phyloP scores from a whole-genome alignment of 2,329 filamentous ascomycete species.

The Beauveria scarabaeidicola region DNA sequence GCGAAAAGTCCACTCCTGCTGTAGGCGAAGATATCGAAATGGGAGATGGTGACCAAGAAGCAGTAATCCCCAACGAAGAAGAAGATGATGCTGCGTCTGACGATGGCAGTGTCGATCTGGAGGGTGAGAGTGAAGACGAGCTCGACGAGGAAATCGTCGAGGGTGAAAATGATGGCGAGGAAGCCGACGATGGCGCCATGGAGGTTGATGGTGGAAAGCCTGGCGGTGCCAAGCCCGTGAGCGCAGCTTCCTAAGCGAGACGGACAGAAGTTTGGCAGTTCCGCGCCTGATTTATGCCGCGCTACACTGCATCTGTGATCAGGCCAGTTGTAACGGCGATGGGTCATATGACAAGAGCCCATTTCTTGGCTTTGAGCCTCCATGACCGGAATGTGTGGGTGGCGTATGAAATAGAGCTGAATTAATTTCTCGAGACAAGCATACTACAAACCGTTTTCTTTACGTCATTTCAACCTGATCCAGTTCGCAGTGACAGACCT shows the following conservation, averaged over 20 bases:
- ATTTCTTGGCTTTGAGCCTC: not conserved
- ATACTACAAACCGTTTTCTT: not conserved
- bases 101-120: slow-evolving; percentile 69
- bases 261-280: no score
- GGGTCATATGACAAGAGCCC: not conserved
- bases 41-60: slow-evolving; percentile 55
- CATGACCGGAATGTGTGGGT: not conserved
- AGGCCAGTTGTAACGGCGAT: not conserved
- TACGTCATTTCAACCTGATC: not conserved
- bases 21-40: slow-evolving; percentile 65
- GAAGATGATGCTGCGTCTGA: slow-evolving; percentile 65
- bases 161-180: slow-evolving; percentile 30
- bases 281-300: no score
- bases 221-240: slow-evolving; percentile 18
- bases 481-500: not conserved
- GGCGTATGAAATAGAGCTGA: not conserved
- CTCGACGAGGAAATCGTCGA: slow-evolving; percentile 49
- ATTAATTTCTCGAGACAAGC: not conserved
- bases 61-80: slow-evolving; percentile 28
- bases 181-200: slow-evolving; percentile 37
- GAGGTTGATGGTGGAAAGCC: slow-evolving; percentile 39
- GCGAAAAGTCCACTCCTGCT: slow-evolving; percentile 36
- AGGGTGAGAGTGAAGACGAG: slow-evolving; percentile 66
- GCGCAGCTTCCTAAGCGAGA: slow-evolving; percentile 1
- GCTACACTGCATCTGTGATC: not conserved